Conservation (phyloP, 139 green algal genomes). For the Chlorella sorokiniana region DNA sequence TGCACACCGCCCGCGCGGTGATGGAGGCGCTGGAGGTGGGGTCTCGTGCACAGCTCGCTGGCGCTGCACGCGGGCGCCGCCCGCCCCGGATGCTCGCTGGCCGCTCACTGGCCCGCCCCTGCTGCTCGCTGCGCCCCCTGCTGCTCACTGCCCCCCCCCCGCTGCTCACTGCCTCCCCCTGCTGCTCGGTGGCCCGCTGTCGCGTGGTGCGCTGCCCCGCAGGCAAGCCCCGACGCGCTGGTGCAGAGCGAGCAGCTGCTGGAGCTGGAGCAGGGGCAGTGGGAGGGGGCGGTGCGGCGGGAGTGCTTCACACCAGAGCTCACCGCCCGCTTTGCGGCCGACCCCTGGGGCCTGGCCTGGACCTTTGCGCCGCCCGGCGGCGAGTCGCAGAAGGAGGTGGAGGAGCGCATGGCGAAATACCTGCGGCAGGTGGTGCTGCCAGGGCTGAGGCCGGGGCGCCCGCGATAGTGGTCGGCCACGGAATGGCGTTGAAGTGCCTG, state of each 20-base stretch:
- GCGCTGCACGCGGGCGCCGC: too few species aligned
- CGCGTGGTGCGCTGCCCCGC: too few species aligned
- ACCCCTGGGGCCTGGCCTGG: conserved; percentile 11
- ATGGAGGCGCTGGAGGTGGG: conserved; percentile 19
- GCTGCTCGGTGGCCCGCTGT: too few species aligned
- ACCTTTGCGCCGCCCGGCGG: conserved; percentile 37
- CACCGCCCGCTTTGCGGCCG: not conserved
- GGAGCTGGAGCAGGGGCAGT: conserved; percentile 46
- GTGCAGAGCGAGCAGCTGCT: conserved; percentile 24
- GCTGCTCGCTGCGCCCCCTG: too few species aligned
- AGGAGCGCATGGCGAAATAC: conserved; percentile 42
- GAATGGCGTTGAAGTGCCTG: conserved; percentile 42
- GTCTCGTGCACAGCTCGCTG: too few species aligned
- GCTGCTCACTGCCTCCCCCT: too few species aligned
- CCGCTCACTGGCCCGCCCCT: not conserved
- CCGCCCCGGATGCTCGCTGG: too few species aligned
- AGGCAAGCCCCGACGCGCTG: not conserved
- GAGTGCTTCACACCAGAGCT: conserved; percentile 27
- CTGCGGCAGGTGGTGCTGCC: conserved; percentile 28
- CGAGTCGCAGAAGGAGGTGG: conserved; percentile 45
- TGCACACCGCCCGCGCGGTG: conserved; percentile 30
- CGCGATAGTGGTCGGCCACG: conserved; percentile 34
- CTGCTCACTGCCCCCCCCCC: too few species aligned
- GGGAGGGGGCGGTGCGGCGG: conserved; percentile 15
- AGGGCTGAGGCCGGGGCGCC: not conserved